Base-by-base conservation (phyloP, 768 basidiomycete species). In the Suillus lakei region DNA sequence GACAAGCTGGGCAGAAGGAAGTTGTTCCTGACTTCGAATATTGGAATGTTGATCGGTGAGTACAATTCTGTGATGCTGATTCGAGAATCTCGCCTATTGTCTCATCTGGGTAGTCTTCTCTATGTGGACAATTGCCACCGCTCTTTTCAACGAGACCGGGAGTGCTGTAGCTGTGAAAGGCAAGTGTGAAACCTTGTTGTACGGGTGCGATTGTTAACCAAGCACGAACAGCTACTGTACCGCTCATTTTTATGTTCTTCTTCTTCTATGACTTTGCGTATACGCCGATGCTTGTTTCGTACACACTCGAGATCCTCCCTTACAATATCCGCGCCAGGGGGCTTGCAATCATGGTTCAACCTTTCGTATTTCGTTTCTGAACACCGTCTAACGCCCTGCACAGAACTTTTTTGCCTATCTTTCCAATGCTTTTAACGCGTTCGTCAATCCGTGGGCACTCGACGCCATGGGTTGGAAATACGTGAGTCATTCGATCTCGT, bases 261-360 rank as follows among this genome's bases (percentile, higher is more conserved):
- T 81, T 80, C 70, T 69, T 74, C 28, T 87, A 87, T 66, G 89
- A 92, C 70, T 81, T 93, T 64, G 91, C 91, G 32, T 93, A 93
- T 73, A 89, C 89, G 2, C 92, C 93, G 5, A 84, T 95, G 77
- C 79, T 91, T 30, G 75, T 86, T 36, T 71, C 83, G 0, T 89
- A 87, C 68, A 83, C 85, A 7, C 79, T 95, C 64, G 95, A 96
- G 74, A 94, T 96, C 68, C 76, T 95, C 4, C 93, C 93, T 0
- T 93, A 87, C 77, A 83, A 81, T 65, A 88, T 95, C 65, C 88
- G 94, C 60, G 93, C 93, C 12, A 92, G 88, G 70, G 92, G 92
- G 0, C 89, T 92, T 66, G 88, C 91, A 8, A 73, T 91, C 41
- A 91, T 93, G 88, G 89, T 88, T 65, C 18, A 81, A 72, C 23